Evolutionary conservation across 164 flowering plant species (phyloP).

Genomic region (Sextonia rubra): DNA sequence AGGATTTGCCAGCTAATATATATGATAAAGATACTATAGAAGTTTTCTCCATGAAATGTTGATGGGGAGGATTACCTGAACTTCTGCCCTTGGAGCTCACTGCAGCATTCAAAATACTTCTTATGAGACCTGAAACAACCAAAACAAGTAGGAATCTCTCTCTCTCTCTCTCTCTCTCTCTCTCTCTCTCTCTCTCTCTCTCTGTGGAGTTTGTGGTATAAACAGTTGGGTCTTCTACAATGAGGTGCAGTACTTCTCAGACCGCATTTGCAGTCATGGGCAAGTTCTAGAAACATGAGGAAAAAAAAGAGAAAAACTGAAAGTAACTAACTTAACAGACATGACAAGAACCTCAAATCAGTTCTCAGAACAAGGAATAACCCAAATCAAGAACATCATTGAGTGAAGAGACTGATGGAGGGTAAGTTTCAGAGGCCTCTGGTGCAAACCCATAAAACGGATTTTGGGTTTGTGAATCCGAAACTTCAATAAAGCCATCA

Average conservation of each 20-base stretch:
- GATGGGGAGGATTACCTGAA: neutral
- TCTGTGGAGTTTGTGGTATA: neutral
- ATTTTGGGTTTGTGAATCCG: slow-evolving; percentile 29
- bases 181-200: neutral
- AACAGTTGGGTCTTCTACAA: neutral
- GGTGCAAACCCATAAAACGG: slow-evolving; percentile 26
- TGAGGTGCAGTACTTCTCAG: neutral
- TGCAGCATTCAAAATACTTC: neutral
- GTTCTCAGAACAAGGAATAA: slow-evolving; percentile 33
- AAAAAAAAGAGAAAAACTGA: neutral
- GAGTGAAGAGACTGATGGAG: slow-evolving; percentile 27
- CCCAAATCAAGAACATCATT: slow-evolving; percentile 39
- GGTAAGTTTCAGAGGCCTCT: slow-evolving; percentile 22
- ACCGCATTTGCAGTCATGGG: neutral
- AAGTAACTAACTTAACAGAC: neutral
- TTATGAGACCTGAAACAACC: neutral
- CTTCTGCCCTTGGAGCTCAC: neutral
- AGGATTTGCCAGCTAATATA: too few relatives aligned
- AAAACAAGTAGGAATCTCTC: neutral
- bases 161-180: neutral
- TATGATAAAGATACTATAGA: too few relatives aligned
- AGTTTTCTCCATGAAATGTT: too few relatives aligned
- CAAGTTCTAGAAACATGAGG: neutral
- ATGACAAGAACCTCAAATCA: neutral
- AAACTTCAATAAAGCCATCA: slow-evolving; percentile 45